Conservation (phyloP, 2,329 filamentous ascomycete genomes). For the Aaosphaeria arxii region DNA sequence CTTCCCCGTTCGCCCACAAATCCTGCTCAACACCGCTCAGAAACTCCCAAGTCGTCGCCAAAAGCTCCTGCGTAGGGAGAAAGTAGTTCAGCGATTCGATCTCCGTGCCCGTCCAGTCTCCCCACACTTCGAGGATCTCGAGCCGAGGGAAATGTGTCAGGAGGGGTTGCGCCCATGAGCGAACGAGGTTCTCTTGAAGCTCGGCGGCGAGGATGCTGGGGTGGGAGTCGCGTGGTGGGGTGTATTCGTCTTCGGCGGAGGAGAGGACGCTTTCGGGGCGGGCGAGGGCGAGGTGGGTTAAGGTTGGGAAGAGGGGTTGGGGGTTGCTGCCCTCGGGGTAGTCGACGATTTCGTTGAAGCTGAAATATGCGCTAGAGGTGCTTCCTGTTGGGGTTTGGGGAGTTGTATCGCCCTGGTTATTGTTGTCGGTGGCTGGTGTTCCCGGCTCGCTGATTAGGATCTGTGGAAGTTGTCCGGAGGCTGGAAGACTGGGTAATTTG, state of each 20-base stretch:
- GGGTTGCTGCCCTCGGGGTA: not conserved
- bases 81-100: slow-evolving; percentile 29
- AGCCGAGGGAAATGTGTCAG: slow-evolving; percentile 25
- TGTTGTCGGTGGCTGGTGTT: not conserved
- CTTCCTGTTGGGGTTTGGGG: not conserved
- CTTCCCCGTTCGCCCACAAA: slow-evolving; percentile 28
- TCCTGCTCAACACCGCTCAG: slow-evolving; percentile 32
- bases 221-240: slow-evolving; percentile 9
- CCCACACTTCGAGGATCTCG: slow-evolving; percentile 33
- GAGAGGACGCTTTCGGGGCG: slow-evolving; percentile 26
- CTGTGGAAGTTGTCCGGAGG: slow-evolving; percentile 5
- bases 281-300: slow-evolving; percentile 25
- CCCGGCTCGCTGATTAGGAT: slow-evolving; percentile 3
- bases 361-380: not conserved
- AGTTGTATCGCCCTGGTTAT: not conserved
- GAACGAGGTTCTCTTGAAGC: slow-evolving; percentile 24
- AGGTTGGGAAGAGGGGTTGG: slow-evolving; percentile 17
- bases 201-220: slow-evolving; percentile 12
- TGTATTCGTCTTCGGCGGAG: slow-evolving; percentile 12
- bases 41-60: slow-evolving; percentile 33
- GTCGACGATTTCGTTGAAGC: not conserved
- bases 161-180: slow-evolving; percentile 23
- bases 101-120: slow-evolving; percentile 27
- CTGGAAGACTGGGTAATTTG: slow-evolving; percentile 17
- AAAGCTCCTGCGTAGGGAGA: slow-evolving; percentile 24